Base-by-base conservation (phyloP, 352 stramenopile species). In the Globisporangium rhizosaccharum region DNA sequence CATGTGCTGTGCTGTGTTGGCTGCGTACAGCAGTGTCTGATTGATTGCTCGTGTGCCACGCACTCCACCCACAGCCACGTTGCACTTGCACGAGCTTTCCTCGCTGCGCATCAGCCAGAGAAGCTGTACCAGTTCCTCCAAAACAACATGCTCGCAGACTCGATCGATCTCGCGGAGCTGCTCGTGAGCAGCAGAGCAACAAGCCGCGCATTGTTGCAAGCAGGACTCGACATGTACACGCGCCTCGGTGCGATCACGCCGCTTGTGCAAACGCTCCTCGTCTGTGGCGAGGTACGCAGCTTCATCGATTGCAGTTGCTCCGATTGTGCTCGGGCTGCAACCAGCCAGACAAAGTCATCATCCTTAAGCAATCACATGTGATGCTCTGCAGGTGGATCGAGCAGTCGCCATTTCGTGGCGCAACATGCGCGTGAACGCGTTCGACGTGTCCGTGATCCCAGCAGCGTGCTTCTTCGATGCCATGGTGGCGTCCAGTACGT, bases 71-170 rank as follows among this genome's bases (percentile, higher is more conserved):
- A n/a, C 39, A 92, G 82, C 17, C 86, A 76, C 67, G 44, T 83
- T 41, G 67, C 76, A 5, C 68, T 88, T 0, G 80, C 76, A 4
- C 68, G 79, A 51, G 70, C 71, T 20, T 89, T 78, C 63, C 61
- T 90, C 56, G 62, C 58, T 45, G 64, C 70, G 14, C 62, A 62
- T 15, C 66, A 85, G 12, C 62, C 72, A 0, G 63, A 68, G 42
- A 76, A 88, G 46, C 62, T 92, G 28, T 88, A 80, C 54, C 79
- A 90, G 55, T 84, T 85, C 14, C 61, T 92, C 15, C 79, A 87
- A 36, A 77, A 81, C 15, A 71, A 84, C 37, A 65, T 82, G 2
- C 15, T 87, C n/a, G 59, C 61, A 36, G 82, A 90, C 54, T 92
- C 76, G 18, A 53, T 67, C 12, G 75, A 76, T 42, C 68, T 92